Base-by-base conservation (phyloP, 2,329 filamentous ascomycete genomes). In the Clonostachys chloroleuca region DNA sequence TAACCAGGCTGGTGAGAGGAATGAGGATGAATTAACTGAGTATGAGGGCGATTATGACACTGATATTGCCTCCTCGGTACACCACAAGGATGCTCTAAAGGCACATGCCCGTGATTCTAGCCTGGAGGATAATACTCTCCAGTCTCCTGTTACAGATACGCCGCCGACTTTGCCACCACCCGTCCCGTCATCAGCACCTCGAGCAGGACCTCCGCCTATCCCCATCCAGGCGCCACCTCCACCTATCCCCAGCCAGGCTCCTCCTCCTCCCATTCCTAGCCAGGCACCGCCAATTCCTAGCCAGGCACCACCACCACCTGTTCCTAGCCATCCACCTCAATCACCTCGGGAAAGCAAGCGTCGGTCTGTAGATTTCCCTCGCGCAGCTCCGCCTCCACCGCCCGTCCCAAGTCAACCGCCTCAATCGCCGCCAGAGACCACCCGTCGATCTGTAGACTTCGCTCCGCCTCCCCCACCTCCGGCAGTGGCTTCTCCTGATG, bases 41-140 rank as follows among this genome's bases (percentile, higher is more conserved):
- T 97, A 97, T 60, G 94, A 99, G 62, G 94, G 92, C 7, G 94
- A 97, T 61, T 97, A 97, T 62, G 94, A 97, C 57, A 97, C 94
- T 7, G 94, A 97, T 62, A 97, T 97, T 61, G 92, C 87, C 2
- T 89, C 92, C n/a, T 86, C 89, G 10, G 90, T 83, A n/a, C 89
- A 88, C 47, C 90, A 96, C 66, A 96, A 95, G 67, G 92, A 96
- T 68, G 92, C 92, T 1, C 68, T 97, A 51, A 95, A 92, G 64
- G 73, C 89, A 9, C 90, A 95, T 64, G 81, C 78, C 8, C 81
- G 86, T 46, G 89, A 92, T 42, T 81, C 86, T 7, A 95, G 88
- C 60, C 62, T 87, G 46, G 90, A 95, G 51, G 84, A 87, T 48
- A 82, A 77, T 37, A 80, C 79, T 4, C 69, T 83, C n/a, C 74